Base-by-base conservation (phyloP, 805 yeast species). In the Yarrowia yakushimensis region DNA sequence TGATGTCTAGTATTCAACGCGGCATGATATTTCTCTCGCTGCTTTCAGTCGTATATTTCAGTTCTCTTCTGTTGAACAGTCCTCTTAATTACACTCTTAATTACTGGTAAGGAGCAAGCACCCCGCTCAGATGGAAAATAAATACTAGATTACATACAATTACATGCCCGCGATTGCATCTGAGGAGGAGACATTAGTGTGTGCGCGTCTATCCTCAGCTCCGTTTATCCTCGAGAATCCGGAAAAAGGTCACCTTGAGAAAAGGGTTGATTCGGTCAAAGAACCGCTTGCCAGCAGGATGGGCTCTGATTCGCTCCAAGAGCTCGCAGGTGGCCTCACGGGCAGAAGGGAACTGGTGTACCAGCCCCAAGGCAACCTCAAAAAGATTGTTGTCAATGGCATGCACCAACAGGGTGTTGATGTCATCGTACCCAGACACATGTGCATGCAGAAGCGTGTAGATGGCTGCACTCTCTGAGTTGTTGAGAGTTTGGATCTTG, bases 361-460 rank as follows among this genome's bases (percentile, higher is more conserved):
- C 71, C 23, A 72, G 64, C 1, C 75, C 75, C 45, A 69, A 61
- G 15, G 71, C 65, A 25, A 72, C 57, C 45, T 67, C 68, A 63
- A 71, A 72, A 48, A 72, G 64, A 46, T 70, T 66, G 54, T 63
- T 65, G 23, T 64, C 54, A 10, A 66, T 63, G 18, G 69, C 50
- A 9, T 68, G 69, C 17, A 69, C 62, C 62, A 71, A 63, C 43
- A 69, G 63, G 46, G 68, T 65, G 54, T 70, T 71, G 60, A 72
- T 66, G 45, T 71, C 75, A 27, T 68, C 71, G 31, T 67, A 65
- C 59, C 67, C 71, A 30, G 60, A 52, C 41, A 70, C 65, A 37
- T 67, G 66, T n/a, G 62, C 43, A 46, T 69, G 65, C 34, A 73
- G 34, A 10, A 67, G 63, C 36, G 63, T 64, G 62, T 66, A 71